A percentile compares a stretch with the other conserved stretches of the same genome.
Evolutionary conservation across 1,284 basidiomycete species (phyloP).

Genomic region (Cutaneotrichosporon cutaneum): DNA sequence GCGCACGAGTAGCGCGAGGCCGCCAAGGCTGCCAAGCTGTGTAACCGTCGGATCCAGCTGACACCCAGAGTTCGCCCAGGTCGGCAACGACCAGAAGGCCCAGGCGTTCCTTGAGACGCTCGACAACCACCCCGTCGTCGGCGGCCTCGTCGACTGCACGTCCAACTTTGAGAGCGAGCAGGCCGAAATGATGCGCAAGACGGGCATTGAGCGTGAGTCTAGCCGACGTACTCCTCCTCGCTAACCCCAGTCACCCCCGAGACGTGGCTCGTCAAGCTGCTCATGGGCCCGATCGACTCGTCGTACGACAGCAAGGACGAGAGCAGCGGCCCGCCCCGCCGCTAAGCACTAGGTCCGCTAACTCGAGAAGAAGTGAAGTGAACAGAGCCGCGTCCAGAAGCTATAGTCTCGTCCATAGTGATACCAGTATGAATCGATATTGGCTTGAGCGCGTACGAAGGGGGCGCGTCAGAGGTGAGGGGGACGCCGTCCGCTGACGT

Average conservation of each 20-base stretch:
- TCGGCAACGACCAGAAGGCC: slow-evolving; percentile 54
- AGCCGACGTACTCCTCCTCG: too few relatives aligned
- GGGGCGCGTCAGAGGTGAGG: too few relatives aligned
- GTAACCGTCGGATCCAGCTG: too few relatives aligned
- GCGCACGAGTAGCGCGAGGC: too few relatives aligned
- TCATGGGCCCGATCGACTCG: slow-evolving; percentile 42
- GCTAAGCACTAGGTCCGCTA: neutral
- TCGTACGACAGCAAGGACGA: slow-evolving; percentile 47
- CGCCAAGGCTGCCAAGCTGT: too few relatives aligned
- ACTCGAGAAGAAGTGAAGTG: neutral
- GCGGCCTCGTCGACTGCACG: slow-evolving; percentile 52
- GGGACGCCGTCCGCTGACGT: too few relatives aligned
- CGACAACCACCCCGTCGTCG: slow-evolving; percentile 54
- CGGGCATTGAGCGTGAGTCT: slow-evolving; percentile 19
- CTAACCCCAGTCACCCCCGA: slow-evolving; percentile 27
- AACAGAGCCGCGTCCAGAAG: neutral
- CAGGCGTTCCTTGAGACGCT: slow-evolving; percentile 54
- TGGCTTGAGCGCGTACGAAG: too few relatives aligned
- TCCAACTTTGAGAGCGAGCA: slow-evolving; percentile 53
- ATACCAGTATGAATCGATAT: neutral
- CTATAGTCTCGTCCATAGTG: neutral
- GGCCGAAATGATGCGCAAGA: slow-evolving; percentile 51
- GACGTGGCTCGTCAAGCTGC: slow-evolving; percentile 50
- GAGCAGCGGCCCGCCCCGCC: neutral
- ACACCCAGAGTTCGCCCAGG: slow-evolving; percentile 53